Evolutionary conservation across 805 yeast species (phyloP).

Genomic region (Ogataea trehaloabstinens): DNA sequence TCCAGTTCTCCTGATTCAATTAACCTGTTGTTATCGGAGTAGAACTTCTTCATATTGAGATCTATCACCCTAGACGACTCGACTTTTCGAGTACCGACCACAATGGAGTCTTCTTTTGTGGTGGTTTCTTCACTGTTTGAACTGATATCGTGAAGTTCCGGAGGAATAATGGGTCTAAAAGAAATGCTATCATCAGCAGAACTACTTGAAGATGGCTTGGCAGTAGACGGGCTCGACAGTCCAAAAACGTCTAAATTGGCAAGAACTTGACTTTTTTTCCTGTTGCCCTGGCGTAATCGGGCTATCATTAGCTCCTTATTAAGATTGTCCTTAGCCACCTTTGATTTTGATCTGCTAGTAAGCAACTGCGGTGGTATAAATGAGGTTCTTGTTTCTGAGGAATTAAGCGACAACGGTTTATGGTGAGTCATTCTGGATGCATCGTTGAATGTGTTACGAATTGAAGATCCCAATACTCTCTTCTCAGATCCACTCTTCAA

Average conservation of each 20-base stretch:
- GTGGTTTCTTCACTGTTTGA: neutral
- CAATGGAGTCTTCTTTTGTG: constrained; percentile 4
- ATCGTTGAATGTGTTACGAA: constrained; percentile 26
- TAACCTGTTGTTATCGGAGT: constrained; percentile 30
- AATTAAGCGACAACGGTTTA: constrained; percentile 7
- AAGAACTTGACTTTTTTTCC: constrained; percentile 1
- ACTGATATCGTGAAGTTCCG: constrained; percentile 3
- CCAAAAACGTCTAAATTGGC: constrained; percentile 9
- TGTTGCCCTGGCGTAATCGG: neutral
- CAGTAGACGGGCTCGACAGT: neutral
- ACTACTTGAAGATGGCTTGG: neutral
- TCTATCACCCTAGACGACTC: constrained; percentile 31
- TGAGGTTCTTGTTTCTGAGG: constrained; percentile 14
- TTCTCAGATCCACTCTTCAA: too few species aligned
- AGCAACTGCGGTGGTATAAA: constrained; percentile 19
- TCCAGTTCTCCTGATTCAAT: constrained; percentile 34
- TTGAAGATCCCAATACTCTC: constrained; percentile 21
- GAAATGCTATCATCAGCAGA: neutral
- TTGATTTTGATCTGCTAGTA: constrained; percentile 4
- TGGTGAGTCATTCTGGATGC: constrained; percentile 9
- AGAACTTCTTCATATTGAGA: constrained; percentile 37
- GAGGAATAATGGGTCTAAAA: neutral
- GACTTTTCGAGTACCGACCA: constrained; percentile 5
- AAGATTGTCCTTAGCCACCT: constrained; percentile 5
- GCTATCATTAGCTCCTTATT: neutral